phyloP scores from a whole-genome alignment of 805 yeast species.

The Monosporozyma yasuniensis region DNA sequence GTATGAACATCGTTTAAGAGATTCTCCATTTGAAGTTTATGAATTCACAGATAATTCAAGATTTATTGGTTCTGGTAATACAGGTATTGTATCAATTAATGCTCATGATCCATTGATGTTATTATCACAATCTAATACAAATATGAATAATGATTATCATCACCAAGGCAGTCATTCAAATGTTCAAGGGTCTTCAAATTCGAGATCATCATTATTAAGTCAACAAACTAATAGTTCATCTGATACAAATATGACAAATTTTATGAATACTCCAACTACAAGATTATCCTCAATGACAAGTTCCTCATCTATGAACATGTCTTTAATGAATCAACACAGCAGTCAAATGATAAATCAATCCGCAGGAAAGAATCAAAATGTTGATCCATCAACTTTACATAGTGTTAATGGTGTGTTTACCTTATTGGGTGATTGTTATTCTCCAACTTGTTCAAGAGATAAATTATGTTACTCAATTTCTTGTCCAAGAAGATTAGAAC shows the following conservation, averaged over 20 bases:
- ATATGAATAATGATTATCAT: background rate
- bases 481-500: constrained; percentile 91
- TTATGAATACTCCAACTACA: background rate
- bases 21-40: constrained; percentile 78
- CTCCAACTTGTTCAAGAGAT: constrained; percentile 91
- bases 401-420: constrained; percentile 83
- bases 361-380: background rate
- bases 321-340: constrained; percentile 1
- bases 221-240: constrained; percentile 2
- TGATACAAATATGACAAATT: background rate
- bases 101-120: constrained; percentile 24
- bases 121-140: constrained; percentile 9
- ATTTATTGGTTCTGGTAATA: constrained; percentile 18
- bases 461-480: constrained; percentile 87
- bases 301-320: constrained; percentile 7
- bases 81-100: constrained; percentile 17
- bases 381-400: constrained; percentile 4
- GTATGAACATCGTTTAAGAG: constrained; percentile 86
- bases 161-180: background rate
- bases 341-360: background rate
- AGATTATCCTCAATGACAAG: background rate
- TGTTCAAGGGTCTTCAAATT: constrained; percentile 9
- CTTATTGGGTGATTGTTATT: constrained; percentile 84
- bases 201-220: constrained; percentile 4
- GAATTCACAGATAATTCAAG: constrained; percentile 51